A percentile compares a stretch with the other conserved stretches of the same genome.
Conservation (phyloP, 257 asterid genomes). For the Galeopsis tetrahit region DNA sequence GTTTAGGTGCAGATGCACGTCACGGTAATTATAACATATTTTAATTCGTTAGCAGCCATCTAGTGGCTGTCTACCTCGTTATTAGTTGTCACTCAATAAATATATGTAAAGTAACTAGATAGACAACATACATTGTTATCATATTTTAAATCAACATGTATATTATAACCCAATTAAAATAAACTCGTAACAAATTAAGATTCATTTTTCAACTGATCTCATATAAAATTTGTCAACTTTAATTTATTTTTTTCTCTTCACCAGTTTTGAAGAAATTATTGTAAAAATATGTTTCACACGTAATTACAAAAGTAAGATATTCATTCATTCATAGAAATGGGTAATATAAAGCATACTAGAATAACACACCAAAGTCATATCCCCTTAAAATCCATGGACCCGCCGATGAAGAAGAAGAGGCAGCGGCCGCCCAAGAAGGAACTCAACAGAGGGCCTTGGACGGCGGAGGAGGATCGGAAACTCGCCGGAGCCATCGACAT, state of each 20-base stretch:
- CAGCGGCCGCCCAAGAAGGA: constrained; percentile 34
- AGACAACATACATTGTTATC: no score
- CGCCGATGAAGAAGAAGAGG: constrained; percentile 18
- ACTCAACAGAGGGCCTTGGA: constrained; percentile 59
- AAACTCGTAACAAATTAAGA: background rate
- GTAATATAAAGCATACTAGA: background rate
- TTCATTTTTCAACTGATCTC: background rate
- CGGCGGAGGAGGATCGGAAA: constrained; percentile 57
- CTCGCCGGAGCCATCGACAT: constrained; percentile 45
- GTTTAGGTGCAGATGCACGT: constrained; percentile 35
- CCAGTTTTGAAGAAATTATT: background rate
- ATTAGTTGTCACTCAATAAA: constrained; percentile 17
- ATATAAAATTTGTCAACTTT: background rate
- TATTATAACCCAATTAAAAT: no score
- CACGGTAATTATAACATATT: constrained; percentile 28
- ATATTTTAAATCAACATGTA: no score
- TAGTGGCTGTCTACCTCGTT: constrained; percentile 29
- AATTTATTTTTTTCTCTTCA: background rate
- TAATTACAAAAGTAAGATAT: no score
- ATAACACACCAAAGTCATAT: background rate
- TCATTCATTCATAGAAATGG: background rate
- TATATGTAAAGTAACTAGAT: no score
- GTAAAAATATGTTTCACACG: no score
- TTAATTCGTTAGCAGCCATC: constrained; percentile 41
- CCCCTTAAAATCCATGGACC: constrained; percentile 25